phyloP scores from a whole-genome alignment of 2,329 filamentous ascomycete genomes.

The Thelonectria olida region DNA sequence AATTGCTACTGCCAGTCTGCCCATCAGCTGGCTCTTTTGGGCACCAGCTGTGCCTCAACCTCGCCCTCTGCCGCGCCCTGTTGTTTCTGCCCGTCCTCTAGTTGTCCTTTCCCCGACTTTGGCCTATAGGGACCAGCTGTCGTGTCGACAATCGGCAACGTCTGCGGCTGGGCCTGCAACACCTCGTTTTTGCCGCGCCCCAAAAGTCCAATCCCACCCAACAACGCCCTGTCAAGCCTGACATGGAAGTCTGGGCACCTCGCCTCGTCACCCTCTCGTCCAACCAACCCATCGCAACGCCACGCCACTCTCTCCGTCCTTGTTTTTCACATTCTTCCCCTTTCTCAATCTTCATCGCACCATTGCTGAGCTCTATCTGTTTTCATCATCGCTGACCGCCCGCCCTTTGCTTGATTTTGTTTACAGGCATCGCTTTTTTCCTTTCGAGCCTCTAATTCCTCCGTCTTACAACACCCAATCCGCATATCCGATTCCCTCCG shows the following conservation, averaged over 20 bases:
- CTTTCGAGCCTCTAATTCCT: slow-evolving; percentile 21
- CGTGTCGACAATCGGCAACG: slow-evolving; percentile 15
- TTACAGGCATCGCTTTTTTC: slow-evolving; percentile 36
- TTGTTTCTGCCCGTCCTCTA: slow-evolving; percentile 18
- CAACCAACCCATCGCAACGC: slow-evolving; percentile 35
- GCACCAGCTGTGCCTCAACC: slow-evolving; percentile 11
- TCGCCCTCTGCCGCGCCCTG: slow-evolving; percentile 14
- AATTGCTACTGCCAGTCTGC: slow-evolving; percentile 9
- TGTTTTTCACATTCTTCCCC: slow-evolving; percentile 21
- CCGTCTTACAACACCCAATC: slow-evolving; percentile 22
- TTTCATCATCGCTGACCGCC: slow-evolving; percentile 38
- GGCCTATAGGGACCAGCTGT: slow-evolving; percentile 21
- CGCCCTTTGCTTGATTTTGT: slow-evolving; percentile 20
- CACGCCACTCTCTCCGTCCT: slow-evolving; percentile 28
- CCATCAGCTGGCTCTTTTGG: slow-evolving; percentile 8
- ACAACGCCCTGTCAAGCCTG: slow-evolving; percentile 28
- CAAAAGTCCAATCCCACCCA: slow-evolving; percentile 32
- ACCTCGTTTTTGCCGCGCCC: slow-evolving; percentile 37
- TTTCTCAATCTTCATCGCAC: slow-evolving; percentile 17
- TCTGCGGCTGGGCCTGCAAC: slow-evolving; percentile 32
- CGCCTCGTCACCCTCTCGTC: slow-evolving; percentile 34
- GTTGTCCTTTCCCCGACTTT: slow-evolving; percentile 3
- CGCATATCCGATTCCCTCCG: slow-evolving; percentile 19
- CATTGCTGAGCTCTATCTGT: slow-evolving; percentile 21
- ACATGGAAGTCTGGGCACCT: slow-evolving; percentile 25